Evolutionary conservation across 1,139 yeast species (phyloP), one percentile per base, ranked within the genome.

Genomic region (Kodamaea alishanica): DNA sequence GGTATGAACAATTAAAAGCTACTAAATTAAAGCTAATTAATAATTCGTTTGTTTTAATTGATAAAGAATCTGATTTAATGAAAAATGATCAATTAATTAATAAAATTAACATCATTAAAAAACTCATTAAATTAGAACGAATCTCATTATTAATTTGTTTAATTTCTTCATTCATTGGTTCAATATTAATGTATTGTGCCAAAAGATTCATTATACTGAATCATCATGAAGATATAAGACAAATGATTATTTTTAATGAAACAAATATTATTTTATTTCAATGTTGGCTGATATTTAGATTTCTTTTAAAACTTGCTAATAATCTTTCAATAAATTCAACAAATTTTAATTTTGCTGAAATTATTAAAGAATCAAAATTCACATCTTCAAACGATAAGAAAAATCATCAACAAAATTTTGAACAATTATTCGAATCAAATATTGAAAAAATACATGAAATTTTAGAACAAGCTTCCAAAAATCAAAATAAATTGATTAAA

Each of bases 181-280:
- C 64, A 2, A 24, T 44, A 1, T 36, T 63, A 15, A 59, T 66
- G 61, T 41, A 59, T 4, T 47, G 52, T 44, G 54, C 66, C 0
- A 49, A 69, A 37, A 45, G 43, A 15, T 49, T 51, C 38, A 55
- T 66, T 2, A 53, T 57, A 1, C 20, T 33, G 7, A 32, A 37
- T 9, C 30, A 38, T 29, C 58, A 58, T 10, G 67, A 61, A 27
- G 61, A 53, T n/a, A 34, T 56, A 9, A 46, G 69, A 26, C 57
- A 51, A 36, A 48, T 54, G 25, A 49, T 62, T 32, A 64, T 64
- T 1, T 66, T 66, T 43, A 65, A 56, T 41, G 58, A 63, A 44
- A 53, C 65, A 34, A 65, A 63, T 43, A 56, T 66, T 30, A 46
- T 52, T 8, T 41, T 66, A 15, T 63, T 60, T 37, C 55, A 60